Conservation (phyloP, 106 monocot genomes). For the Vanilla planifolia region DNA sequence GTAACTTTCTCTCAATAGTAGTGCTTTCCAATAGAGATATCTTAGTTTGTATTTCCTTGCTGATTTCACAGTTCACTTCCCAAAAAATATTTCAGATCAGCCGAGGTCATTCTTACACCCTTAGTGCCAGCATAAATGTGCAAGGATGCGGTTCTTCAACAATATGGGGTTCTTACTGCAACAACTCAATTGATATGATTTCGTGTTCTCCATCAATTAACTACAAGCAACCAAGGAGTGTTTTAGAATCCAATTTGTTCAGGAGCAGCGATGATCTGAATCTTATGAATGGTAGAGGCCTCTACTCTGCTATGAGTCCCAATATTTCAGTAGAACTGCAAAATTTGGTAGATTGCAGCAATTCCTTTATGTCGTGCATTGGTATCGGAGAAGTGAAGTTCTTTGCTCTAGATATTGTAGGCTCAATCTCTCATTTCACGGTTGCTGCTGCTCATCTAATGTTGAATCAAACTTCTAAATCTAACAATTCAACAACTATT, state of each 20-base stretch:
- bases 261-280: conserved; percentile 5
- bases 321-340: conserved; percentile 15
- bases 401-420: conserved; percentile 57
- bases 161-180: conserved; percentile 67
- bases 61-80: too few species aligned
- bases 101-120: conserved; percentile 50
- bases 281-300: background rate
- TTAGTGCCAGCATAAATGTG: conserved; percentile 46
- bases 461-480: conserved; percentile 21
- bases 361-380: conserved; percentile 49
- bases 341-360: conserved; percentile 47
- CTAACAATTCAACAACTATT: conserved; percentile 15
- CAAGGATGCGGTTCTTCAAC: conserved; percentile 51
- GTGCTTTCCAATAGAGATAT: background rate
- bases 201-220: conserved; percentile 46
- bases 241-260: conserved; percentile 26
- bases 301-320: conserved; percentile 7
- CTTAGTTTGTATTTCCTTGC: background rate
- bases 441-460: conserved; percentile 31
- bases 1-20: conserved; percentile 23
- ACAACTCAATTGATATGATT: conserved; percentile 52
- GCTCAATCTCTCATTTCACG: conserved; percentile 34
- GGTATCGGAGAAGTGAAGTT: conserved; percentile 41
- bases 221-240: conserved; percentile 28
- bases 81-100: conserved; percentile 52